Percentiles rank a stretch among this genome's conserved stretches.
These are phyloP conservation scores for Cutaneotrichosporon cyanovorans DNA, from an alignment of 1,284 basidiomycete genomes.

Conservation along the genomic window DNA sequence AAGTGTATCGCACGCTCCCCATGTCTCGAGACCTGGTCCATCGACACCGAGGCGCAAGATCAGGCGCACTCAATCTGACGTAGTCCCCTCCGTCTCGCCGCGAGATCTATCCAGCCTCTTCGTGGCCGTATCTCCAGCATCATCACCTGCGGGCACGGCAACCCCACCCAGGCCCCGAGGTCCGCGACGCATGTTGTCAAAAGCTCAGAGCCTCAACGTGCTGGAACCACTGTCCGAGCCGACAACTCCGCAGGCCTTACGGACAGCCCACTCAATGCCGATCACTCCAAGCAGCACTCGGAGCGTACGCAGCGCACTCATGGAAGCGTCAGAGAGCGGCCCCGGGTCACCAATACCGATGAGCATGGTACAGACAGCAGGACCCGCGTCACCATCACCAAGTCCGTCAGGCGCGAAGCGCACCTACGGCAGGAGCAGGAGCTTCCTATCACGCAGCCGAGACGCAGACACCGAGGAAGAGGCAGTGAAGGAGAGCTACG, in stretches of 20 bases:
- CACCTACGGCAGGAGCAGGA: constrained; percentile 30
- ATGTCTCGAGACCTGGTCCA: no score
- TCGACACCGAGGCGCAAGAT: not conserved
- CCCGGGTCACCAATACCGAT: constrained; percentile 15
- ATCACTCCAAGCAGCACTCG: constrained; percentile 10
- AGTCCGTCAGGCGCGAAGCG: constrained; percentile 23
- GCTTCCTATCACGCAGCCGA: constrained; percentile 10
- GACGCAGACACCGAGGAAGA: constrained; percentile 11
- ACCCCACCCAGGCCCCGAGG: not conserved
- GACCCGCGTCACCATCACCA: not conserved
- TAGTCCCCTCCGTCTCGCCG: constrained; percentile 9
- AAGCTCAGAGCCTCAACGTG: constrained; percentile 32
- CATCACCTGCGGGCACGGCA: not conserved
- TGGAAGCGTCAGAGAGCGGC: not conserved
- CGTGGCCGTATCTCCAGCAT: constrained; percentile 18
- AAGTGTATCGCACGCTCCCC: no score
- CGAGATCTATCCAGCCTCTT: constrained; percentile 26
- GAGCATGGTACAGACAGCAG: not conserved
- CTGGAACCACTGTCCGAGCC: constrained; percentile 2
- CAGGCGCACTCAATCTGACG: not conserved
- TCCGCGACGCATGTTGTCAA: constrained; percentile 31
- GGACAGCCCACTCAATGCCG: constrained; percentile 9
- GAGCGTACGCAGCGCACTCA: not conserved
- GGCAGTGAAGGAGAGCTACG: constrained; percentile 31
- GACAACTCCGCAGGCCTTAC: constrained; percentile 4